Conservation (phyloP, 768 basidiomycete genomes). For the Gloeopeniophorella convolvens region DNA sequence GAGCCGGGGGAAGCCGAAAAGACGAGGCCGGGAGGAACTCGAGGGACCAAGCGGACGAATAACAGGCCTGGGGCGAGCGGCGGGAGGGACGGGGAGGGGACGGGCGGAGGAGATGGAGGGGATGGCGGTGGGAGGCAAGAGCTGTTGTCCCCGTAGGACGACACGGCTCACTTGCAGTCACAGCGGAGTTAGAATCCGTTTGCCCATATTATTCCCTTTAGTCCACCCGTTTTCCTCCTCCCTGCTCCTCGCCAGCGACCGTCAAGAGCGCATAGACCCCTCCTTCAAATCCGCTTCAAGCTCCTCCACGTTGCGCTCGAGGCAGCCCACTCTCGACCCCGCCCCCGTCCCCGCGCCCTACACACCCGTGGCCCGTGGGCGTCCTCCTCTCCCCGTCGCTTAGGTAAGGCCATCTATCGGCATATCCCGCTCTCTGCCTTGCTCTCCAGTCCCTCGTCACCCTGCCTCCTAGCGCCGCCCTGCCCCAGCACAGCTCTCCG, state of each 20-base stretch:
- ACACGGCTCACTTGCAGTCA: conserved; percentile 17
- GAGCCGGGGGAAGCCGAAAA: conserved; percentile 4
- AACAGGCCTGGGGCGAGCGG: conserved; percentile 5
- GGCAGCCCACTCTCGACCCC: background rate
- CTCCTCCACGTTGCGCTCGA: background rate
- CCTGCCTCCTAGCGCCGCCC: background rate
- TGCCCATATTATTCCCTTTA: background rate
- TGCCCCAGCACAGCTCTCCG: conserved; percentile 1
- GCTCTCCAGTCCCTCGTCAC: background rate
- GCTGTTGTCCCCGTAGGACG: conserved; percentile 19
- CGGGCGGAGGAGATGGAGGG: conserved; percentile 18
- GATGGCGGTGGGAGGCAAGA: conserved; percentile 24
- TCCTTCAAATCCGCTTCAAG: background rate
- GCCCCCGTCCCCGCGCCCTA: background rate
- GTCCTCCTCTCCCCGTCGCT: background rate
- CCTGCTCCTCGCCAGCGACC: background rate
- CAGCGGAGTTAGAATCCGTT: conserved; percentile 20
- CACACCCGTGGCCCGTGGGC: conserved; percentile 10
- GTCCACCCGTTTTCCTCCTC: background rate
- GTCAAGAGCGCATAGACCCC: background rate
- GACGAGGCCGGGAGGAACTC: background rate
- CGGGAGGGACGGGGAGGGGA: conserved; percentile 15
- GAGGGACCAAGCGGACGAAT: background rate
- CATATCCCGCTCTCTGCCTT: conserved; percentile 8
- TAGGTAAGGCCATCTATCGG: conserved; percentile 8